Conservation (phyloP, 306 rosid species). For the Fagus sylvatica region DNA sequence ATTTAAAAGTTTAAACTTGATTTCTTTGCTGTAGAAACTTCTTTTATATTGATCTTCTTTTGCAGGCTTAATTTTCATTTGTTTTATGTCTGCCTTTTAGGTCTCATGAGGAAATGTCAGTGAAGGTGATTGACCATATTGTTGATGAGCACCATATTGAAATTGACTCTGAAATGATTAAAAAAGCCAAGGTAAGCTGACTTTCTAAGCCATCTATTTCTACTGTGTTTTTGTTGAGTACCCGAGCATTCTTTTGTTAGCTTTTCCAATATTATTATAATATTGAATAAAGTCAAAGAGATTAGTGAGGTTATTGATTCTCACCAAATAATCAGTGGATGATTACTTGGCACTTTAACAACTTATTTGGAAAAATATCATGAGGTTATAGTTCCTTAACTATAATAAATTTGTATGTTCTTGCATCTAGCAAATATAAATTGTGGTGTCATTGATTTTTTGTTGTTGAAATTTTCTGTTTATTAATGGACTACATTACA, state of each 20-base stretch:
- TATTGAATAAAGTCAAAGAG: background rate
- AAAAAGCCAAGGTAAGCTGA: conserved; percentile 62
- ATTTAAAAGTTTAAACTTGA: background rate
- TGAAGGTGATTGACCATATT: conserved; percentile 73
- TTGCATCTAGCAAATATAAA: background rate
- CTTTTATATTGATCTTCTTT: background rate
- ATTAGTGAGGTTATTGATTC: background rate
- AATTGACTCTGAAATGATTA: conserved; percentile 63
- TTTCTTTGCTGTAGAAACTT: conserved; percentile 8
- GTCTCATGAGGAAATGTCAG: conserved; percentile 95
- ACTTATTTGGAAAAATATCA: too few relatives aligned
- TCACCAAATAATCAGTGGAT: background rate
- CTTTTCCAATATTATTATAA: conserved; percentile 16
- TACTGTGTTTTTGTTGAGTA: conserved; percentile 7
- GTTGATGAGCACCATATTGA: conserved; percentile 82
- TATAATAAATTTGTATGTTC: too few relatives aligned
- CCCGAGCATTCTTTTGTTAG: conserved; percentile 9
- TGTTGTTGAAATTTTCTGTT: conserved; percentile 15
- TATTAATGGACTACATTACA: background rate
- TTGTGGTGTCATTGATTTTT: background rate
- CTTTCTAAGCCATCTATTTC: conserved; percentile 19
- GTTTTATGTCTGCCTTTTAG: conserved; percentile 35
- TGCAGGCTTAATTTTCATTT: background rate
- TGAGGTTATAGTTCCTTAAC: too few relatives aligned
- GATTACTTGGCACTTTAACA: too few relatives aligned